phyloP scores from a whole-genome alignment of 2,329 filamentous ascomycete genomes.

The Bipolaris oryzae region DNA sequence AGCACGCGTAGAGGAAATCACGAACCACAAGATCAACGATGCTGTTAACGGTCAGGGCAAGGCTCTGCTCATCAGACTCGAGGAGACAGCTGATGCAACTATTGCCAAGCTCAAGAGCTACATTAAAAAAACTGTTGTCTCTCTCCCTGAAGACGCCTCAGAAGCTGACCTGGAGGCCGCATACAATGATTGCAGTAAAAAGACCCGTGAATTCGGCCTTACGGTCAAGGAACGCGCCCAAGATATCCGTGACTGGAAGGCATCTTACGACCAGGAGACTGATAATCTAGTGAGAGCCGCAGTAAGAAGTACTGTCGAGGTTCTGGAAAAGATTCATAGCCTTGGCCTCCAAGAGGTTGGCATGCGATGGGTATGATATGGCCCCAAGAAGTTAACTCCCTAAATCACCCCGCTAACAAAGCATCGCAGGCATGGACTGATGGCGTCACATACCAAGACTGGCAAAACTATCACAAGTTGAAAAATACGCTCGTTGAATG shows the following conservation, averaged over 20 bases:
- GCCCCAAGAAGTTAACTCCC: too few species aligned
- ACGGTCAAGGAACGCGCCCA: conserved; percentile 79
- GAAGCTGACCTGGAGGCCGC: conserved; percentile 59
- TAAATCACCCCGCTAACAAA: conserved; percentile 1
- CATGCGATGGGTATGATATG: conserved; percentile 69
- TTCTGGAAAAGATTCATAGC: conserved; percentile 81
- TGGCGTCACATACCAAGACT: conserved; percentile 94
- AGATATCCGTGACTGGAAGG: conserved; percentile 76
- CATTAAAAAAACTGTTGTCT: conserved; percentile 63
- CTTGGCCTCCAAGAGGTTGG: conserved; percentile 89
- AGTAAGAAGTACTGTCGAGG: conserved; percentile 79
- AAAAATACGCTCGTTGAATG: conserved; percentile 83
- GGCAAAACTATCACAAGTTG: conserved; percentile 90
- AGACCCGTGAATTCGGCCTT: conserved; percentile 71
- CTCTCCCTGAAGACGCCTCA: conserved; percentile 64
- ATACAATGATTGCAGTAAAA: conserved; percentile 58
- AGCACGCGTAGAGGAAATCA: conserved; percentile 71
- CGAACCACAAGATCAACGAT: conserved; percentile 69
- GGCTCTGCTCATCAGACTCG: conserved; percentile 70
- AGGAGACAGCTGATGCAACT: conserved; percentile 69
- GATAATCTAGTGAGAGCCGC: conserved; percentile 71
- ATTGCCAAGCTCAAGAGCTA: conserved; percentile 68
- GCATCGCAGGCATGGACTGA: conserved; percentile 77
- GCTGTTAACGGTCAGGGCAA: conserved; percentile 71
- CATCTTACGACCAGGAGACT: conserved; percentile 72